Conservation (phyloP, 1,284 basidiomycete species). For the Phellinidium pouzarii region DNA sequence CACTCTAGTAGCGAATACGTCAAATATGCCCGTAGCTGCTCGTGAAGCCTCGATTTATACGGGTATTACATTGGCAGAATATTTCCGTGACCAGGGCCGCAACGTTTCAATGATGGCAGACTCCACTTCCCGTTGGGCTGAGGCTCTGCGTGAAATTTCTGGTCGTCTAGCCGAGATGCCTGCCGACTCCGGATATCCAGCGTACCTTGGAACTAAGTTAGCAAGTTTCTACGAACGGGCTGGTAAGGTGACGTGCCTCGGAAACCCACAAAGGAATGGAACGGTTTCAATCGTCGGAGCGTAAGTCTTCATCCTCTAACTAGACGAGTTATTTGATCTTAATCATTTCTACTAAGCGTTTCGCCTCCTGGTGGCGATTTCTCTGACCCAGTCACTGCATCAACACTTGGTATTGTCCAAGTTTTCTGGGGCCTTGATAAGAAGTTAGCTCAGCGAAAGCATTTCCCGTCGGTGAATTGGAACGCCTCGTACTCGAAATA, state of each 20-base stretch:
- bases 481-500: constrained; percentile 99
- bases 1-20: constrained; percentile 97
- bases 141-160: constrained; percentile 98
- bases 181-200: constrained; percentile 98
- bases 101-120: constrained; percentile 99
- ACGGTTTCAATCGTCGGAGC: constrained; percentile 99
- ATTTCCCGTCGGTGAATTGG: constrained; percentile 99
- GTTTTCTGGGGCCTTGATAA: constrained; percentile 97
- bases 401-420: constrained; percentile 97
- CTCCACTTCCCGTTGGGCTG: constrained; percentile 99
- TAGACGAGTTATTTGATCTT: constrained; percentile 7
- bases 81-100: constrained; percentile 98
- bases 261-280: constrained; percentile 83
- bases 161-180: constrained; percentile 99
- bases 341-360: constrained; percentile 46
- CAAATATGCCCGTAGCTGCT: constrained; percentile 99
- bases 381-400: constrained; percentile 96
- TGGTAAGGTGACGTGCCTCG: constrained; percentile 92
- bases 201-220: constrained; percentile 93
- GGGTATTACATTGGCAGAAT: constrained; percentile 98
- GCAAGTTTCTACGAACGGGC: constrained; percentile 99
- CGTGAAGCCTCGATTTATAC: constrained; percentile 99
- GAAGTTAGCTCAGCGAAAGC: constrained; percentile 95
- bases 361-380: constrained; percentile 99
- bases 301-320: constrained; percentile 45